Percentiles rank a stretch among this genome's conserved stretches.
phyloP scores from a whole-genome alignment of 208 protist genomes.

The Leishmania gerbilli region DNA sequence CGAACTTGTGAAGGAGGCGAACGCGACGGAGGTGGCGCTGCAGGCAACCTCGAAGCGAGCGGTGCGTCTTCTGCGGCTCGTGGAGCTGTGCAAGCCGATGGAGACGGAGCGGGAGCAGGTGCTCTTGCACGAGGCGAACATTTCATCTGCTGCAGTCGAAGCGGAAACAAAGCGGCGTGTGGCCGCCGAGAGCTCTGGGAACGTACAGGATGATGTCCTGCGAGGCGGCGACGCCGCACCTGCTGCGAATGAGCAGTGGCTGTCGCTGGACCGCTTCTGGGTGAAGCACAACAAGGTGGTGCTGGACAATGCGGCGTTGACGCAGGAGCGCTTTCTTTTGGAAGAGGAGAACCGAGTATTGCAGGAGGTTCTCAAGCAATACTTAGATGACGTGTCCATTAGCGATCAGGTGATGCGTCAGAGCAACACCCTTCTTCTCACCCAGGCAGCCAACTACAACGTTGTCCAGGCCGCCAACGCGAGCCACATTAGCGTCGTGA shows the following conservation, averaged over 20 bases:
- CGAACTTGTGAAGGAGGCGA: slow-evolving; percentile 92
- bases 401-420: slow-evolving; percentile 90
- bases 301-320: slow-evolving; percentile 94
- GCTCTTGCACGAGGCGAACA: slow-evolving; percentile 85
- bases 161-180: slow-evolving; percentile 64
- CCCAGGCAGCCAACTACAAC: slow-evolving; percentile 40
- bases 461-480: slow-evolving; percentile 65
- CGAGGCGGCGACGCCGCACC: slow-evolving; percentile 13
- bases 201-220: slow-evolving; percentile 24
- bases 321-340: slow-evolving; percentile 88
- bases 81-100: slow-evolving; percentile 92
- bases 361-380: slow-evolving; percentile 92
- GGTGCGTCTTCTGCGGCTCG: slow-evolving; percentile 91
- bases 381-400: slow-evolving; percentile 95
- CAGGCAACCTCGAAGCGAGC: slow-evolving; percentile 70
- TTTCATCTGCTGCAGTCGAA: slow-evolving; percentile 72
- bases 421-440: slow-evolving; percentile 62
- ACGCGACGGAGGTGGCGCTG: slow-evolving; percentile 74
- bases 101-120: slow-evolving; percentile 97
- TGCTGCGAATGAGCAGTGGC: slow-evolving; percentile 78
- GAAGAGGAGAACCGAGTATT: slow-evolving; percentile 91
- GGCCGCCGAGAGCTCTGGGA: slow-evolving; percentile 38
- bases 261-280: slow-evolving; percentile 94
- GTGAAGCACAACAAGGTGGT: slow-evolving; percentile 95
- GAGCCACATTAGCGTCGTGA: not conserved